Percentiles rank a stretch among this genome's conserved stretches.
These are phyloP conservation scores for Saccharomycopsis vini DNA, from an alignment of 805 yeast genomes.

Conservation along the genomic window DNA sequence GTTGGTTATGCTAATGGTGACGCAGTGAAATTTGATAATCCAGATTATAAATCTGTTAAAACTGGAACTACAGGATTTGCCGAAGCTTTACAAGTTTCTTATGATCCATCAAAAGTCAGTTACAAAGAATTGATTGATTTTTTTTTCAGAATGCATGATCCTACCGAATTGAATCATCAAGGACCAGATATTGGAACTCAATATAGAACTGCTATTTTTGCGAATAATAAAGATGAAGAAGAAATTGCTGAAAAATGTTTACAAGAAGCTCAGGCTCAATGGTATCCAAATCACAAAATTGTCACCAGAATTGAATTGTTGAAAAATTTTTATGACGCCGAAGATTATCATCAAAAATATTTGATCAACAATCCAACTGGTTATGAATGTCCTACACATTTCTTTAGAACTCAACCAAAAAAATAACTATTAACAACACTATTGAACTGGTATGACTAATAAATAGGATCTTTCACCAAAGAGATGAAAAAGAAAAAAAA, in stretches of 20 bases:
- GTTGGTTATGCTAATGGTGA: conserved; percentile 90
- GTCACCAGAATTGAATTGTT: conserved; percentile 66
- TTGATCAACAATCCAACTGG: conserved; percentile 75
- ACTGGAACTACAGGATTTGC: conserved; percentile 67
- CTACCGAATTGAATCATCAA: conserved; percentile 73
- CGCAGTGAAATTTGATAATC: conserved; percentile 34
- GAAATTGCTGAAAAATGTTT: conserved; percentile 37
- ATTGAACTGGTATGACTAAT: no score
- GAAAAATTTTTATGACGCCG: conserved; percentile 81
- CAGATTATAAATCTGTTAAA: conserved; percentile 60
- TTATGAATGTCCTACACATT: conserved; percentile 87
- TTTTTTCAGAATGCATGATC: conserved; percentile 90
- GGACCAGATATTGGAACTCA: conserved; percentile 89
- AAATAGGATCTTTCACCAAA: neutral
- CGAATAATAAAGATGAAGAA: conserved; percentile 41
- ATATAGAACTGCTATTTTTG: conserved; percentile 76
- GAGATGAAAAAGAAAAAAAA: neutral
- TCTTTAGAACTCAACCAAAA: conserved; percentile 38
- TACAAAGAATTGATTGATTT: conserved; percentile 63
- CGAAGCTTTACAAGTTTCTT: conserved; percentile 77
- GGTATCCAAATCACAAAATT: conserved; percentile 64
- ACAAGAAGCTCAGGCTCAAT: conserved; percentile 54
- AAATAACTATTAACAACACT: neutral
- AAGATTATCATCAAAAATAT: conserved; percentile 84
- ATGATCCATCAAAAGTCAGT: conserved; percentile 57